phyloP scores from a whole-genome alignment of 2,329 filamentous ascomycete species.

The Rhytidhysteron rufulum region DNA sequence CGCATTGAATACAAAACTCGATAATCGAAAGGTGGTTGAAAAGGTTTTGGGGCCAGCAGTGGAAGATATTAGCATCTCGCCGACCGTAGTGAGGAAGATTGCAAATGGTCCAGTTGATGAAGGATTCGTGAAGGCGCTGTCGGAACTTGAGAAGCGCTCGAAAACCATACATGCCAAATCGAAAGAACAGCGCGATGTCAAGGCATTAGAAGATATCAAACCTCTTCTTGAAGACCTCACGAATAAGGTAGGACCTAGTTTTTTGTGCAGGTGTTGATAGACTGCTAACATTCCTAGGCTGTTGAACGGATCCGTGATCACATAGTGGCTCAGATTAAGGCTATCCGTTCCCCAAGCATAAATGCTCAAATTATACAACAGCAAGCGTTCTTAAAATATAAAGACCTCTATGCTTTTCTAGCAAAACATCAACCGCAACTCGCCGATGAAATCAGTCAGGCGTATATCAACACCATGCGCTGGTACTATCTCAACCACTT shows the following conservation, averaged over 20 bases:
- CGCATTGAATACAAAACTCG: slow-evolving; percentile 75
- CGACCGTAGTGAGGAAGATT: slow-evolving; percentile 77
- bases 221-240: slow-evolving; percentile 82
- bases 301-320: slow-evolving; percentile 92
- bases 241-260: slow-evolving; percentile 58
- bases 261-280: background rate
- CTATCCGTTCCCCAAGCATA: slow-evolving; percentile 88
- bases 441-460: slow-evolving; percentile 83
- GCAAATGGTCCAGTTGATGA: slow-evolving; percentile 87
- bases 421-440: slow-evolving; percentile 77
- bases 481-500: slow-evolving; percentile 98
- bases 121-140: slow-evolving; percentile 76
- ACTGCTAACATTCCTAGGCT: slow-evolving; percentile 42
- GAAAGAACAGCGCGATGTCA: slow-evolving; percentile 57
- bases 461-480: slow-evolving; percentile 97
- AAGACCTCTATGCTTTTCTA: slow-evolving; percentile 82
- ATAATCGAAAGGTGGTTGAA: slow-evolving; percentile 87
- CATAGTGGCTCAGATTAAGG: slow-evolving; percentile 90
- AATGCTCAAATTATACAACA: slow-evolving; percentile 97
- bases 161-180: slow-evolving; percentile 66
- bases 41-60: slow-evolving; percentile 82
- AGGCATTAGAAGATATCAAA: slow-evolving; percentile 77
- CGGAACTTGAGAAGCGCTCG: slow-evolving; percentile 77
- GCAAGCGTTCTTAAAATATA: slow-evolving; percentile 83
- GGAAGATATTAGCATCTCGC: slow-evolving; percentile 86